Conservation (phyloP, 768 basidiomycete species). For the Trametes maxima region DNA sequence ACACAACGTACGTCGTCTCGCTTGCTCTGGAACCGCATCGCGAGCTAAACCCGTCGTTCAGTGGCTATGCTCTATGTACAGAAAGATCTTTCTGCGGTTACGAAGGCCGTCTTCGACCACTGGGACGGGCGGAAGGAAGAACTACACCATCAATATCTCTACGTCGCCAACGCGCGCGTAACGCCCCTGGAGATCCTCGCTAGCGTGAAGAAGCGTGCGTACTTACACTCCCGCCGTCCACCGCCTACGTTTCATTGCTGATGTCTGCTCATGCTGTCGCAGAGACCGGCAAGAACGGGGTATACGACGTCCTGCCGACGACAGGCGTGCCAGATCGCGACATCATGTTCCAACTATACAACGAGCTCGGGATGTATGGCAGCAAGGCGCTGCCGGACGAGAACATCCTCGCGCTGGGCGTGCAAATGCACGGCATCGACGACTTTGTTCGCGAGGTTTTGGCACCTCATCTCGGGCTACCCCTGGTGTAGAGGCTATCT, state of each 20-base stretch:
- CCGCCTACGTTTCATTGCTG: neutral
- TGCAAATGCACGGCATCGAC: slow-evolving; percentile 23
- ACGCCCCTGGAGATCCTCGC: slow-evolving; percentile 21
- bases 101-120: slow-evolving; percentile 25
- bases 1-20: slow-evolving; percentile 15
- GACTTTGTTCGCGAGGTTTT: slow-evolving; percentile 23
- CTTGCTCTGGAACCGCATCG: neutral
- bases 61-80: slow-evolving; percentile 29
- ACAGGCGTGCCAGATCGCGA: slow-evolving; percentile 28
- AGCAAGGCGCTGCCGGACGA: slow-evolving; percentile 26
- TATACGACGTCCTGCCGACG: slow-evolving; percentile 16
- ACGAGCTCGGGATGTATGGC: slow-evolving; percentile 28
- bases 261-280: neutral
- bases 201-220: slow-evolving; percentile 22
- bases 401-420: slow-evolving; percentile 21
- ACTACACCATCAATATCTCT: slow-evolving; percentile 25
- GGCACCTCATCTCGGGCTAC: slow-evolving; percentile 24
- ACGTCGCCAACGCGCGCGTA: slow-evolving; percentile 21
- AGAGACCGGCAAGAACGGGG: slow-evolving; percentile 25
- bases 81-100: slow-evolving; percentile 20
- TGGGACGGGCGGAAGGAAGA: slow-evolving; percentile 17
- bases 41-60: neutral
- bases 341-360: slow-evolving; percentile 29
- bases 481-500: slow-evolving; percentile 7
- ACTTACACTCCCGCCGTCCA: neutral